Conservation (phyloP, 768 basidiomycete genomes). For the Collybia sp. region DNA sequence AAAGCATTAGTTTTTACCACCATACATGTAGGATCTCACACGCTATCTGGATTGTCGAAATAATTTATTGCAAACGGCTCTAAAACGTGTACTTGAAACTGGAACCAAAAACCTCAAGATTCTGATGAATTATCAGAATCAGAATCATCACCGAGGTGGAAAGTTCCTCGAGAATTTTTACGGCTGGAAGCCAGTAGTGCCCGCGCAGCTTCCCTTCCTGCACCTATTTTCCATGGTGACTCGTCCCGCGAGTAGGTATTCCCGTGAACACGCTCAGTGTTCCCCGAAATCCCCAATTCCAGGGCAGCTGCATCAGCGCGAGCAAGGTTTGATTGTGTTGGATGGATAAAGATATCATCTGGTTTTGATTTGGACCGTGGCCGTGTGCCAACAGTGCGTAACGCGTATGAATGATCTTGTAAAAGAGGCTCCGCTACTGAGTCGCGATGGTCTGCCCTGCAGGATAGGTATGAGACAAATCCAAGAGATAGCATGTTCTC, state of each 20-base stretch:
- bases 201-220: slow-evolving; percentile 45
- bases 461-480: background rate
- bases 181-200: slow-evolving; percentile 26
- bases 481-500: background rate
- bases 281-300: slow-evolving; percentile 45
- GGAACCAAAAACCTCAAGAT: slow-evolving; percentile 1
- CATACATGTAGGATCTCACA: background rate
- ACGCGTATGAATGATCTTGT: slow-evolving; percentile 12
- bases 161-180: slow-evolving; percentile 8
- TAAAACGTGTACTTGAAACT: background rate
- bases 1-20: no score
- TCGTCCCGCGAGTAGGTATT: slow-evolving; percentile 28
- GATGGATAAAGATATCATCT: slow-evolving; percentile 58
- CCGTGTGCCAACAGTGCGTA: slow-evolving; percentile 20
- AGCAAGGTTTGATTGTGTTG: slow-evolving; percentile 55
- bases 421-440: slow-evolving; percentile 11
- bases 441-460: background rate
- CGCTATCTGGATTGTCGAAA: background rate
- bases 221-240: slow-evolving; percentile 45
- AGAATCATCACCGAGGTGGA: slow-evolving; percentile 16
- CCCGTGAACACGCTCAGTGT: slow-evolving; percentile 42
- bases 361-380: slow-evolving; percentile 52
- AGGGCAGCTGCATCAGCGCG: slow-evolving; percentile 61
- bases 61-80: slow-evolving; percentile 1
- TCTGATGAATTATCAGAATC: slow-evolving; percentile 17